Conservation (phyloP, 352 stramenopile genomes). For the Phytopythium cucurbitacearum region DNA sequence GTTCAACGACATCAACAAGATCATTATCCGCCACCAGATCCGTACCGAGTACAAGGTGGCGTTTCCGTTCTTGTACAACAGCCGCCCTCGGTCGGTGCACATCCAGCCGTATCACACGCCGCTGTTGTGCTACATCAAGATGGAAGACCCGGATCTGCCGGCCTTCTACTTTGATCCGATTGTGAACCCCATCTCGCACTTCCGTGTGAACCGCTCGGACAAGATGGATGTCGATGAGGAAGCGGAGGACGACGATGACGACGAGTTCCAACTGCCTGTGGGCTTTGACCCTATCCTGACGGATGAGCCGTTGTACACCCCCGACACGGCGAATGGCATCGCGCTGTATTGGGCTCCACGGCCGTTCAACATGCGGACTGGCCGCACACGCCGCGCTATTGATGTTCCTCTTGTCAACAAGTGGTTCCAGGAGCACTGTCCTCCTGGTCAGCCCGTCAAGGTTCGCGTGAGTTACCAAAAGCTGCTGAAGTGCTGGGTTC, state of each 20-base stretch:
- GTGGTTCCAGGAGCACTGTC: conserved; percentile 99
- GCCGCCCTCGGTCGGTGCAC: conserved; percentile 92
- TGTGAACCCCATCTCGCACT: conserved; percentile 97
- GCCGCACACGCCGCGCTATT: conserved; percentile 93
- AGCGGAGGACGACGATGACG: conserved; percentile 77
- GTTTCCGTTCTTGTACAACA: conserved; percentile 99
- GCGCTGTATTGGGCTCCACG: conserved; percentile 97
- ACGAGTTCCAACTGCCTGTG: conserved; percentile 88
- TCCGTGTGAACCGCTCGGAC: conserved; percentile 72
- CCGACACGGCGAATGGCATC: conserved; percentile 96
- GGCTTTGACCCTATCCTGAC: conserved; percentile 90
- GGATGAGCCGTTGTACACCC: conserved; percentile 93
- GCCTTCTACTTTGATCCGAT: conserved; percentile 97
- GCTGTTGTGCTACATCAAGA: conserved; percentile 96
- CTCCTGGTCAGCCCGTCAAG: conserved; percentile 97
- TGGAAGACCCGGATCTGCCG: conserved; percentile 92
- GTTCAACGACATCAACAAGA: conserved; percentile 99
- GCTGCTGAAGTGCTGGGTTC: conserved; percentile 99
- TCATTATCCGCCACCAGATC: conserved; percentile 99
- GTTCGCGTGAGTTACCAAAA: conserved; percentile 99
- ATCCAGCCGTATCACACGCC: conserved; percentile 96
- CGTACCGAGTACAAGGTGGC: conserved; percentile 99
- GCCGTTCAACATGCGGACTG: conserved; percentile 97
- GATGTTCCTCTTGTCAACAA: conserved; percentile 99
- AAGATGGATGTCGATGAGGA: conserved; percentile 49